Conservation (phyloP, 495 filamentous ascomycete genomes). For the Pseudevernia furfuracea region DNA sequence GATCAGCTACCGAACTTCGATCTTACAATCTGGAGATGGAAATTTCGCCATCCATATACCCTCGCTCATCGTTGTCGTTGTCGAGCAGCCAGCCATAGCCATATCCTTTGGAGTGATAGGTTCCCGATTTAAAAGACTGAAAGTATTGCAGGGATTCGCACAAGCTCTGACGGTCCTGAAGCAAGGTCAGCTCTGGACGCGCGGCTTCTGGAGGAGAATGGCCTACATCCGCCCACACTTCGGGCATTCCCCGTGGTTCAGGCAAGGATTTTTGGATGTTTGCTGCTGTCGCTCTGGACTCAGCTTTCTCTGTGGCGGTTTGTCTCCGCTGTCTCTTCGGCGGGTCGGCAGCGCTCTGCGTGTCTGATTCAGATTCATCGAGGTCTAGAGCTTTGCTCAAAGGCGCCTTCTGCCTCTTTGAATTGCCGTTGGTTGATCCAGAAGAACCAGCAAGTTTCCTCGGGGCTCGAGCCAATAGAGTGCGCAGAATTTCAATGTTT, state of each 20-base stretch:
- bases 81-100: neutral
- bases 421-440: no score
- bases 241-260: neutral
- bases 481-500: no score
- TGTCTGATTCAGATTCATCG: neutral
- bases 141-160: neutral
- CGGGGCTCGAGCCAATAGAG: no score
- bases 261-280: neutral
- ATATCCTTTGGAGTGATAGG: neutral
- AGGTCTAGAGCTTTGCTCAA: neutral
- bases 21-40: neutral
- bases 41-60: neutral
- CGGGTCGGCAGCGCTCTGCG: neutral
- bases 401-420: neutral
- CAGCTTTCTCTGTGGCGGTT: neutral
- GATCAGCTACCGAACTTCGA: neutral
- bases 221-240: neutral
- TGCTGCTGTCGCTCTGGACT: neutral
- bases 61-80: neutral
- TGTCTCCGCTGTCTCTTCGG: neutral
- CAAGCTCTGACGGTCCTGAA: neutral
- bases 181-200: neutral
- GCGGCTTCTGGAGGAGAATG: neutral
- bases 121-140: neutral
- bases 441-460: no score